Percentiles rank a stretch among this genome's conserved stretches.
Evolutionary conservation across 2,329 filamentous ascomycete species (phyloP).

Genomic region (Phyllosticta ampelicida): DNA sequence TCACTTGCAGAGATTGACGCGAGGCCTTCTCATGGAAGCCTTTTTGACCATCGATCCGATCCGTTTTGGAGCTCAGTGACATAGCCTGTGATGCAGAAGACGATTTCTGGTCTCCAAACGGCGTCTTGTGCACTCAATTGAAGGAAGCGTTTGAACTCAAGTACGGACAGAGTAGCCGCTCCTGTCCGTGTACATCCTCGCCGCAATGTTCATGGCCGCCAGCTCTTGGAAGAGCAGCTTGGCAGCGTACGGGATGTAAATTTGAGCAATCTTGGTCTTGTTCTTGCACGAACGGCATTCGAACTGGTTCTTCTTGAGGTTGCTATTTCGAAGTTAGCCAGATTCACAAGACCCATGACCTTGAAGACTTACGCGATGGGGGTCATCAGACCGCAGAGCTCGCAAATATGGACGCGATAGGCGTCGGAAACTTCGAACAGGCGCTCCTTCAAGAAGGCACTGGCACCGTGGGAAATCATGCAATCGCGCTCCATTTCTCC

Average conservation of each 20-base stretch:
- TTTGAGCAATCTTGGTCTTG: conserved; percentile 96
- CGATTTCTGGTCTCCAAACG: background rate
- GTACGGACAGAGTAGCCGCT: conserved; percentile 55
- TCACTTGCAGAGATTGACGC: too few relatives aligned
- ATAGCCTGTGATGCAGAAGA: background rate
- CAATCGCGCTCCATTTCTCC: conserved; percentile 99
- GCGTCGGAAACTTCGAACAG: conserved; percentile 96
- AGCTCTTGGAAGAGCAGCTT: conserved; percentile 98
- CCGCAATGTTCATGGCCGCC: conserved; percentile 95
- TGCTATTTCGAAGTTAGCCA: conserved; percentile 41
- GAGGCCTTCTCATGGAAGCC: too few relatives aligned
- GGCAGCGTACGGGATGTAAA: conserved; percentile 94
- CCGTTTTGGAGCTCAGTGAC: background rate
- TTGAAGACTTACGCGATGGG: conserved; percentile 80
- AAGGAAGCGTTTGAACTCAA: background rate
- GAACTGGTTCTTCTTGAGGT: conserved; percentile 89
- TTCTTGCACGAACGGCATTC: conserved; percentile 98
- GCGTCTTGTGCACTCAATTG: background rate
- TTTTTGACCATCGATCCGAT: background rate
- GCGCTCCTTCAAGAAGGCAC: conserved; percentile 92
- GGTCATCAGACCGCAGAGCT: conserved; percentile 98
- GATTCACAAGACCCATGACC: conserved; percentile 16
- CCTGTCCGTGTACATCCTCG: conserved; percentile 88
- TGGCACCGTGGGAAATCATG: conserved; percentile 99
- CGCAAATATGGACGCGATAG: conserved; percentile 95